Base-by-base conservation (phyloP, 2,329 filamentous ascomycete genomes). In the Tolypocladium pustulatum region DNA sequence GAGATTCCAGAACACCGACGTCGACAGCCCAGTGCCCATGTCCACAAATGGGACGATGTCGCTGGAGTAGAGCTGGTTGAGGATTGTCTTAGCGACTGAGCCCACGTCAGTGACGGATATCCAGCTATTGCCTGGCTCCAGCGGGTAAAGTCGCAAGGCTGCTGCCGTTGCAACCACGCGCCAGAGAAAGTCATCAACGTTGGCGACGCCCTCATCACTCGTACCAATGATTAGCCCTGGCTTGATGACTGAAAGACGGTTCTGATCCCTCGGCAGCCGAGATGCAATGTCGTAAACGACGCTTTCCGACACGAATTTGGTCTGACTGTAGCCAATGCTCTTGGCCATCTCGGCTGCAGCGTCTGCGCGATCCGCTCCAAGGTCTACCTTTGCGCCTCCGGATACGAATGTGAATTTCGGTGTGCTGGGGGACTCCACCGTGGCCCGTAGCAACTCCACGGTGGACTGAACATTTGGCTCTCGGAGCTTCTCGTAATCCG, bases 181-280 rank as follows among this genome's bases (percentile, higher is more conserved):
- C 63, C 63, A 65, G 3, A 64, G 51, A 25, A 61, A 61, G 32
- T 65, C 59, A 10, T 65, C 62, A 2, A 59, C 52, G 52, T 65
- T 65, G 8, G 63, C 59, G 6, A 64, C 57, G 34, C 63, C 62
- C 34, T 60, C 57, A 0, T 52, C 40, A 0, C 54, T 34, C 3
- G 60, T 59, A 30, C 63, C 63, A 38, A 65, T 62, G 12, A 65
- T 63, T 2, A 63, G 43, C n/a, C 62, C 61, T 0, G 63, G 63
- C 59, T 61, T 64, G 41, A 65, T 58, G 2, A 61, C 57, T 2
- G 63, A 63, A 4, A 64, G 13, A 4, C 61, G 61, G 51, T 63
- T 63, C 37, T 65, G 61, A 22, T 32, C 32, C 32, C 15, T 10
- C 1, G 60, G 57, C 17, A 61, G 40, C 9, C 52, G 57, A 0